phyloP scores from a whole-genome alignment of 768 basidiomycete genomes.

The Lactarius sp. region DNA sequence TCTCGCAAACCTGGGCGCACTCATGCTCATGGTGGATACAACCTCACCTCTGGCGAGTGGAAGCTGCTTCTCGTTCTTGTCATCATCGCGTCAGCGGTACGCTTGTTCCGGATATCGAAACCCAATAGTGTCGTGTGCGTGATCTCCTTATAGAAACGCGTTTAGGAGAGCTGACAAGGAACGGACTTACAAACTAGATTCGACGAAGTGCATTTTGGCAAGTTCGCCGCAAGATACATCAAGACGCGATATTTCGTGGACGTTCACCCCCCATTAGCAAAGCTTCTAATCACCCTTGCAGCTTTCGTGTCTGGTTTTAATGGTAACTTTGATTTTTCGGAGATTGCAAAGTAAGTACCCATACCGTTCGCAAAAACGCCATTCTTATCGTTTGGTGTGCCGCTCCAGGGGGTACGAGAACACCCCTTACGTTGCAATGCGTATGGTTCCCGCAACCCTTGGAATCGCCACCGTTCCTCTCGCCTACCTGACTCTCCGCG shows the following conservation, averaged over 20 bases:
- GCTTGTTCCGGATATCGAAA: constrained; percentile 78
- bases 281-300: constrained; percentile 88
- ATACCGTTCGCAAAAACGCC: background rate
- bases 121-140: constrained; percentile 92
- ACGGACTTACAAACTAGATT: constrained; percentile 50
- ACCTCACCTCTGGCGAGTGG: constrained; percentile 67
- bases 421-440: constrained; percentile 96
- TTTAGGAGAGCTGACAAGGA: background rate
- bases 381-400: constrained; percentile 2
- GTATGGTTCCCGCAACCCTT: constrained; percentile 85
- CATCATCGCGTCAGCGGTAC: constrained; percentile 71
- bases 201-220: constrained; percentile 98
- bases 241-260: constrained; percentile 89
- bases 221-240: constrained; percentile 93
- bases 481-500: constrained; percentile 89
- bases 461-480: constrained; percentile 88
- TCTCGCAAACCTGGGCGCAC: constrained; percentile 28
- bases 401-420: constrained; percentile 64
- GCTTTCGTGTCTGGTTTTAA: constrained; percentile 85
- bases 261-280: constrained; percentile 96
- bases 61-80: constrained; percentile 64
- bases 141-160: background rate
- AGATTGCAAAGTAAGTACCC: constrained; percentile 83
- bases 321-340: constrained; percentile 95
- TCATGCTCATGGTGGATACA: constrained; percentile 52